phyloP scores from a whole-genome alignment of 106 monocot species.

The Iris macrosiphon region DNA sequence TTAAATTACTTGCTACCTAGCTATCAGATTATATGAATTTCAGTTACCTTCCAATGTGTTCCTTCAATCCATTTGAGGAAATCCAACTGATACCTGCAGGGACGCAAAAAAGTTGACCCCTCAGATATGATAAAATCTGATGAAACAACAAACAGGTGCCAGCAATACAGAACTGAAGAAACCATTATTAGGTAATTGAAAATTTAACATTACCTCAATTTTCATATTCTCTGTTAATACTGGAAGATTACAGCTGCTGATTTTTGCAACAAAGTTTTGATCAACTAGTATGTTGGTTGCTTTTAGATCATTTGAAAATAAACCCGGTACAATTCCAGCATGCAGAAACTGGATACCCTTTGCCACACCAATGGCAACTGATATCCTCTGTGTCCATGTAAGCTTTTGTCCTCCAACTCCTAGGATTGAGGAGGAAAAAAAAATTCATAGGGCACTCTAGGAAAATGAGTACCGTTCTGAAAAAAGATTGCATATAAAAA shows the following conservation, averaged over 20 bases:
- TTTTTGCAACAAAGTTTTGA: constrained; percentile 81
- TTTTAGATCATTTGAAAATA: constrained; percentile 67
- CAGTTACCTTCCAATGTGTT: constrained; percentile 36
- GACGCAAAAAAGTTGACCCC: constrained; percentile 1
- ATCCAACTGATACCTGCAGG: constrained; percentile 35
- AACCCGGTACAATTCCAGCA: constrained; percentile 80
- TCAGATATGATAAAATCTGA: background rate
- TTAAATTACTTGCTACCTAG: too few species aligned
- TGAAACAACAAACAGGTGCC: background rate
- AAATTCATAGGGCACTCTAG: background rate
- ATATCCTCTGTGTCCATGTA: constrained; percentile 79
- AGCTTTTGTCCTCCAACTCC: constrained; percentile 47
- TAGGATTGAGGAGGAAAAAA: background rate
- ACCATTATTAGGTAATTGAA: too few species aligned
- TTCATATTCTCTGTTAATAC: constrained; percentile 45
- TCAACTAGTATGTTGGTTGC: constrained; percentile 74
- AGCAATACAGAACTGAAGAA: too few species aligned
- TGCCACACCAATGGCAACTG: constrained; percentile 73
- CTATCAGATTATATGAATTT: background rate
- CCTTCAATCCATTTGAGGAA: constrained; percentile 39
- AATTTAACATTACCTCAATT: constrained; percentile 65
- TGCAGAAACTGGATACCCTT: constrained; percentile 91
- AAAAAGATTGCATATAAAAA: background rate
- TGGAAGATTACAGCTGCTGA: constrained; percentile 81
- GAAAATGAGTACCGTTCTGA: background rate